Percentiles rank a stretch among this genome's conserved stretches.
Evolutionary conservation across 1,139 yeast genomes (phyloP).

Genomic region (Kurtzmaniella natalensis): DNA sequence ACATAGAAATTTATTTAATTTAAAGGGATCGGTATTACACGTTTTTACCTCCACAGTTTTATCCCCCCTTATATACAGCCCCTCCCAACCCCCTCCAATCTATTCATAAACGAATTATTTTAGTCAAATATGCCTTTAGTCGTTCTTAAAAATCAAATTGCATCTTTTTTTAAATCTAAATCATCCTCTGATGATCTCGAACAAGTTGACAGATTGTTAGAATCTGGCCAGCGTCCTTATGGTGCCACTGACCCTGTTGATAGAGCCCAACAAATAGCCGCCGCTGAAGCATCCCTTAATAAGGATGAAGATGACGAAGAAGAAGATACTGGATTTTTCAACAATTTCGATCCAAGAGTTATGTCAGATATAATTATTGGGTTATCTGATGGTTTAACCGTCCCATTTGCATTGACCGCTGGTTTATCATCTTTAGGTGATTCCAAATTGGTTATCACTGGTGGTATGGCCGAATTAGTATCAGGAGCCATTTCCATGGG

Average conservation of each 20-base stretch:
- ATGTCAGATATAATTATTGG: constrained; percentile 81
- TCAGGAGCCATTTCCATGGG: constrained; percentile 88
- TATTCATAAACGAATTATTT: no score
- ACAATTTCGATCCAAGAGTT: constrained; percentile 60
- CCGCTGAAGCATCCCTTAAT: constrained; percentile 35
- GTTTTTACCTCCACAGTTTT: no score
- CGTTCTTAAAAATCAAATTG: constrained; percentile 34
- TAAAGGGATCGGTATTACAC: no score
- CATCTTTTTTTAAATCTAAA: constrained; percentile 18
- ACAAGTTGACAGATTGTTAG: constrained; percentile 32
- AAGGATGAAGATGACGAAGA: constrained; percentile 21
- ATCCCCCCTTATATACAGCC: no score
- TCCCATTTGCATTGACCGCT: constrained; percentile 81
- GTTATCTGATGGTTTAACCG: constrained; percentile 75
- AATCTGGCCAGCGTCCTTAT: constrained; percentile 32
- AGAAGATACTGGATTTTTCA: constrained; percentile 31
- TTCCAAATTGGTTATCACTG: constrained; percentile 70
- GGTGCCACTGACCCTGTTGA: constrained; percentile 33
- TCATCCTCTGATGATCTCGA: constrained; percentile 29
- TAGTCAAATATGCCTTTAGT: constrained; percentile 39
- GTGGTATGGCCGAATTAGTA: constrained; percentile 81
- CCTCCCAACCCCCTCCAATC: no score
- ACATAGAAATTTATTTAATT: no score
- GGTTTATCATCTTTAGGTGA: constrained; percentile 77
- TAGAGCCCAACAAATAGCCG: constrained; percentile 33